Evolutionary conservation across 2,329 filamentous ascomycete species (phyloP), one percentile per base, ranked within the genome.

Genomic region (Stagonosporopsis cucurbitacearum): DNA sequence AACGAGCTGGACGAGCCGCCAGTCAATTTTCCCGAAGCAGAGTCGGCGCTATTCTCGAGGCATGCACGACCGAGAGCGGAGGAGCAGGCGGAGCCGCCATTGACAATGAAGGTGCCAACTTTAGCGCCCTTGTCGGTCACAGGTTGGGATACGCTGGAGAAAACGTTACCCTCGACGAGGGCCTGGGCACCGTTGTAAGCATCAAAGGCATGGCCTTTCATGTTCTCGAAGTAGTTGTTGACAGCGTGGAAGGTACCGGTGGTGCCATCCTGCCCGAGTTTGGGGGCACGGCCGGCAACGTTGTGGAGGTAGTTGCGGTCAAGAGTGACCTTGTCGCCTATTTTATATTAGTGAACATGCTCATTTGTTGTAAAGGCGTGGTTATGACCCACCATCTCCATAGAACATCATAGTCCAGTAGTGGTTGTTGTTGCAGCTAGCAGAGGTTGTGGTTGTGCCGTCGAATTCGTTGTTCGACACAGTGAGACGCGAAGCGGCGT

Each of bases 381-480:
- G 26, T 13, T 11, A 11, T 11, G 6, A 32, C 33, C 19, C 39
- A 51, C 48, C 48, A 8, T 51, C 40, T n/a, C 48, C 48, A 26
- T 51, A 67, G 58, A 81, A 72, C 49, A 79, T 74, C 48, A 79
- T 69, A 4, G 69, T 72, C 80, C 79, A 82, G 71, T 82, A 82
- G 62, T 80, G 79, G 40, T 82, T 71, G 22, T 68, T 70, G 52
- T 82, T 77, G 59, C 80, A 82, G 23, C 71, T 72, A 9, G 78
- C 73, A 0, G 78, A 80, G 63, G 75, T 79, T 22, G 62, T 68
- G 0, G 79, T 80, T 1, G 60, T 56, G 6, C 80, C 80, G 49
- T 82, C 73, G 55, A 82, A 76, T 33, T 78, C 77, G 62, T 71
- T 78, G 73, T 82, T 81, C 9, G 78, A 79, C 44, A 82, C 72